Conservation (phyloP, 345 rosid genomes). For the Populus nigra region DNA sequence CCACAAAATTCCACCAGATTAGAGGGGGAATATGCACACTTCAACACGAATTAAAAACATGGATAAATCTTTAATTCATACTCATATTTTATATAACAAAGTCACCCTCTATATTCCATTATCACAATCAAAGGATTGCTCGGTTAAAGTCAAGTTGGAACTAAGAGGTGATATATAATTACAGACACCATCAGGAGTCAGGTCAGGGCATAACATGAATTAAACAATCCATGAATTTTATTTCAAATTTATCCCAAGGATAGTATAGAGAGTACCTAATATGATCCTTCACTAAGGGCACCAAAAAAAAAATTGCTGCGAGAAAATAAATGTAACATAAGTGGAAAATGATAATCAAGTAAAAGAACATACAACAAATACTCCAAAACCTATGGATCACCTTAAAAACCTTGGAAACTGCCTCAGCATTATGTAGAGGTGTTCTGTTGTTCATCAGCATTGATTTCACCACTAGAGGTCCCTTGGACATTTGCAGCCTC, state of each 20-base stretch:
- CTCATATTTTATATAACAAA: neutral
- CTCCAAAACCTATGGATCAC: neutral
- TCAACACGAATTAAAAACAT: neutral
- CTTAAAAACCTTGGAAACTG: neutral
- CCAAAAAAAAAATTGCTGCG: neutral
- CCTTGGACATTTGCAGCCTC: conserved; percentile 18
- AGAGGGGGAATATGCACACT: neutral
- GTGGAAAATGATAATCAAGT: neutral
- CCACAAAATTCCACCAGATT: neutral
- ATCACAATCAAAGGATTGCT: neutral
- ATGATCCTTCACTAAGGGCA: neutral
- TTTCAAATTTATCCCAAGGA: neutral
- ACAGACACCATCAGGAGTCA: neutral
- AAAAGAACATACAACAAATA: neutral
- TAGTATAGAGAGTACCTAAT: neutral
- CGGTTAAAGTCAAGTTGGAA: neutral
- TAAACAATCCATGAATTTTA: neutral
- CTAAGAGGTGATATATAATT: neutral
- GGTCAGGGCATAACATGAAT: neutral
- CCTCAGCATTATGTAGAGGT: neutral
- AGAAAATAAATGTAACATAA: neutral
- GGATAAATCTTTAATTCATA: neutral
- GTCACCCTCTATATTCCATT: neutral
- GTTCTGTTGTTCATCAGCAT: conserved; percentile 10
- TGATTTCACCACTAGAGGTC: conserved; percentile 4